Conservation (phyloP, 140 eudicot genomes). For the Erigeron philadelphicus region DNA sequence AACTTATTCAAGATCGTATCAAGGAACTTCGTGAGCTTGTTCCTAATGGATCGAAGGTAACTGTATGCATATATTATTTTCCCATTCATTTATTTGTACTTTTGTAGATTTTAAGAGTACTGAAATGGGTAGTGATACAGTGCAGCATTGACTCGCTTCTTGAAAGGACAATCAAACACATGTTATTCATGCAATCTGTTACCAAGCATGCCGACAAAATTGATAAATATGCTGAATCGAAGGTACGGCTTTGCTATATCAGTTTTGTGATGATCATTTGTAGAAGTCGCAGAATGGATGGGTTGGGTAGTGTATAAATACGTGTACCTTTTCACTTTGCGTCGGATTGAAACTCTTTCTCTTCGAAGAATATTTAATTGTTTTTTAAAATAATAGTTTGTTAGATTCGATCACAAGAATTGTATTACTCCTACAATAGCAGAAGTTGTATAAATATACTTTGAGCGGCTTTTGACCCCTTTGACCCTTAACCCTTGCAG, state of each 20-base stretch:
- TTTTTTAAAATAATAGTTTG: slow-evolving; percentile 1
- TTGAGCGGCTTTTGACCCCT: background rate
- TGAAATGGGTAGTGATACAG: slow-evolving; percentile 50
- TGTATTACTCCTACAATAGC: background rate
- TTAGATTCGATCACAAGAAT: background rate
- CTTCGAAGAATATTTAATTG: background rate
- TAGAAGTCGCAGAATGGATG: background rate
- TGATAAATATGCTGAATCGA: slow-evolving; percentile 55
- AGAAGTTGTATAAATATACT: background rate
- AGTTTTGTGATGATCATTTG: background rate
- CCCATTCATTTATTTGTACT: background rate
- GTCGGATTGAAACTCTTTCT: background rate
- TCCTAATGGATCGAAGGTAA: slow-evolving; percentile 93
- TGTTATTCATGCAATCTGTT: slow-evolving; percentile 75
- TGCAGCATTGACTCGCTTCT: slow-evolving; percentile 96
- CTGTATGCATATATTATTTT: background rate
- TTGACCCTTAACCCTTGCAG: background rate
- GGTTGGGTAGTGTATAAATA: background rate
- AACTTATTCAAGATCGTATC: slow-evolving; percentile 94
- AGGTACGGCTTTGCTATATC: slow-evolving; percentile 37
- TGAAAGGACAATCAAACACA: slow-evolving; percentile 93
- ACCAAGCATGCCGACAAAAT: slow-evolving; percentile 86
- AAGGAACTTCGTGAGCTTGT: slow-evolving; percentile 91
- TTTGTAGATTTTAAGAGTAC: slow-evolving; percentile 3
- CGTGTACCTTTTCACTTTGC: background rate